A percentile compares a stretch with the other conserved stretches of the same genome.
Conservation (phyloP, 345 rosid species). For the Abelmoschus esculentus region DNA sequence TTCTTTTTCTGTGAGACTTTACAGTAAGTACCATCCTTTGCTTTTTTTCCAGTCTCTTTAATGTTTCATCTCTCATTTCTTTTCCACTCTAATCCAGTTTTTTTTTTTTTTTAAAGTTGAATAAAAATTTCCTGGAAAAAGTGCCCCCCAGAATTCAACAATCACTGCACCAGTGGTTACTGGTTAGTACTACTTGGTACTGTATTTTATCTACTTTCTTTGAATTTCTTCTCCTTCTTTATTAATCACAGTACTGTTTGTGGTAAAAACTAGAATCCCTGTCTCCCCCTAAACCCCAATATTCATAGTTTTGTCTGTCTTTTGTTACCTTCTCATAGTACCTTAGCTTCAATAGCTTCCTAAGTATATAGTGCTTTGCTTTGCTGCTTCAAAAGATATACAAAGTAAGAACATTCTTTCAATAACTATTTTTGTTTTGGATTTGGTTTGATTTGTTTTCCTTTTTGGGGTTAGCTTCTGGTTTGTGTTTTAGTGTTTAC, state of each 20-base stretch:
- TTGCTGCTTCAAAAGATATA: not conserved
- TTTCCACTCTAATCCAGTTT: not conserved
- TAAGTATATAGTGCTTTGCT: too few species aligned
- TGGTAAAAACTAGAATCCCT: conserved; percentile 3
- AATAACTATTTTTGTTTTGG: not conserved
- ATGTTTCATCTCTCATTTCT: not conserved
- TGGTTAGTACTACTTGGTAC: not conserved
- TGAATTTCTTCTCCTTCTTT: not conserved
- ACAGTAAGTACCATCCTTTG: not conserved
- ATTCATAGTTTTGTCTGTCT: not conserved
- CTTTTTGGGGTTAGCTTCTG: not conserved
- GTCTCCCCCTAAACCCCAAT: not conserved
- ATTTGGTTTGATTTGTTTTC: not conserved
- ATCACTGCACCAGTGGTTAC: not conserved
- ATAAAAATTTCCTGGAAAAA: not conserved
- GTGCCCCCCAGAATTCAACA: conserved; percentile 11
- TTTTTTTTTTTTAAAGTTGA: not conserved
- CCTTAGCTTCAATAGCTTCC: not conserved
- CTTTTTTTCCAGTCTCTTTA: conserved; percentile 5
- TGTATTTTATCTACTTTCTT: not conserved
- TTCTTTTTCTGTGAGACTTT: not conserved
- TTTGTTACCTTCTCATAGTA: not conserved
- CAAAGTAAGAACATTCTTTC: not conserved
- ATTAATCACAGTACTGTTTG: not conserved
- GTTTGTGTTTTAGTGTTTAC: not conserved